Evolutionary conservation across 2,329 filamentous ascomycete species (phyloP).

Genomic region (Clathrospora elynae): DNA sequence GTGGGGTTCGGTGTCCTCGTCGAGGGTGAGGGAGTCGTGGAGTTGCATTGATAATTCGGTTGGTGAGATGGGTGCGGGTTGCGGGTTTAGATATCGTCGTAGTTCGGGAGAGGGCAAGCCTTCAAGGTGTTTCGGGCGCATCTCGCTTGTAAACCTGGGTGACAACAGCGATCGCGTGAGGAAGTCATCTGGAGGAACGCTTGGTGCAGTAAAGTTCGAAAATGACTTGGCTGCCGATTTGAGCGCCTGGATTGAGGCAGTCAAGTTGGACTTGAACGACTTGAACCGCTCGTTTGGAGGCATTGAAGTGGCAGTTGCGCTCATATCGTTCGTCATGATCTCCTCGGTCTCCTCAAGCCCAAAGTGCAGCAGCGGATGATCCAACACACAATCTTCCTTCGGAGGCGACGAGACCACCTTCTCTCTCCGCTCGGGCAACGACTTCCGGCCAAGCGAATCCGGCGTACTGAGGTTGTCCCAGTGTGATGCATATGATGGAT

Average conservation of each 20-base stretch:
- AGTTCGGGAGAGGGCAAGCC: constrained; percentile 62
- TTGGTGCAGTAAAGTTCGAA: constrained; percentile 61
- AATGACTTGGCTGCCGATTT: constrained; percentile 66
- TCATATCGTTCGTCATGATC: constrained; percentile 38
- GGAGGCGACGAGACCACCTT: constrained; percentile 54
- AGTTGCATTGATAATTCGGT: constrained; percentile 49
- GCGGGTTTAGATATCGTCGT: constrained; percentile 65
- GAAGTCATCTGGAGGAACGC: constrained; percentile 62
- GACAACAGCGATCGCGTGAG: constrained; percentile 65
- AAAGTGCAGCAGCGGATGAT: constrained; percentile 62
- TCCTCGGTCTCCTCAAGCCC: constrained; percentile 42
- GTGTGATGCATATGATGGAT: constrained; percentile 54
- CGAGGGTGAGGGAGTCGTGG: constrained; percentile 45
- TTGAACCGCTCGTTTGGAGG: constrained; percentile 47
- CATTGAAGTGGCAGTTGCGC: constrained; percentile 28
- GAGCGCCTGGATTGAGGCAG: constrained; percentile 65
- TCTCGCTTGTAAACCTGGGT: constrained; percentile 64
- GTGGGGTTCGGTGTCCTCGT: constrained; percentile 46
- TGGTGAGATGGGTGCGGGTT: constrained; percentile 47
- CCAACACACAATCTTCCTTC: constrained; percentile 59
- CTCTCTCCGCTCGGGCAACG: constrained; percentile 50
- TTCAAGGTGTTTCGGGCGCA: constrained; percentile 60
- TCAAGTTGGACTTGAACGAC: constrained; percentile 67
- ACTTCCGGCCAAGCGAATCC: constrained; percentile 37
- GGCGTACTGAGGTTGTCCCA: constrained; percentile 47